Conservation (phyloP, 2,329 filamentous ascomycete species). For the Pyrenochaeta sp. region DNA sequence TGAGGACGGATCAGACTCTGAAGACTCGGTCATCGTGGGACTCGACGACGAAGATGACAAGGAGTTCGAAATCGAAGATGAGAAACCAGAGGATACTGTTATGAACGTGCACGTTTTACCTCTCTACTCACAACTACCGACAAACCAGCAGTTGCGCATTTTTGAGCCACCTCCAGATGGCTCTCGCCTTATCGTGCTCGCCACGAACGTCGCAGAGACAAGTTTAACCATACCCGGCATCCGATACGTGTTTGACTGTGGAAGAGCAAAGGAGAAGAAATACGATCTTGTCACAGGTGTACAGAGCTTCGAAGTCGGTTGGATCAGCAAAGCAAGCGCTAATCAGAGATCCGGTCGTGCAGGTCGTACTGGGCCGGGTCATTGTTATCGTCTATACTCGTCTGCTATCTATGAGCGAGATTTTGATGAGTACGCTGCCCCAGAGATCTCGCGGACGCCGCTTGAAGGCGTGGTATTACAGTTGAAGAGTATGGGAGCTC, state of each 20-base stretch:
- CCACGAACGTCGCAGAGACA: slow-evolving; percentile 97
- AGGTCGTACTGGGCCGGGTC: slow-evolving; percentile 92
- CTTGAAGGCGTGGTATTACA: slow-evolving; percentile 90
- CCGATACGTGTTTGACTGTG: slow-evolving; percentile 94
- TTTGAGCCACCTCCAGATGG: slow-evolving; percentile 87
- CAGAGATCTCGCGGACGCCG: slow-evolving; percentile 88
- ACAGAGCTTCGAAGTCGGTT: slow-evolving; percentile 92
- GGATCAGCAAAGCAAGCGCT: slow-evolving; percentile 97
- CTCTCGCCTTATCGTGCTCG: slow-evolving; percentile 84
- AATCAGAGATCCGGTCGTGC: slow-evolving; percentile 92
- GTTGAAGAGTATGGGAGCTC: slow-evolving; percentile 92
- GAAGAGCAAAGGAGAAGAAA: slow-evolving; percentile 88
- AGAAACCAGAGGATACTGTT: slow-evolving; percentile 70
- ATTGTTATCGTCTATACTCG: slow-evolving; percentile 94
- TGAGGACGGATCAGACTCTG: slow-evolving; percentile 59
- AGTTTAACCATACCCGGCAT: slow-evolving; percentile 96
- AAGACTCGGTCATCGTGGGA: slow-evolving; percentile 68
- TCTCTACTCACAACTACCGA: slow-evolving; percentile 90
- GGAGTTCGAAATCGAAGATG: slow-evolving; percentile 66
- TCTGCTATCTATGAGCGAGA: slow-evolving; percentile 93
- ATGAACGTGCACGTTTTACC: slow-evolving; percentile 85
- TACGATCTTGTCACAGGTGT: slow-evolving; percentile 90
- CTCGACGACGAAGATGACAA: slow-evolving; percentile 71
- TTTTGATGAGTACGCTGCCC: slow-evolving; percentile 84
- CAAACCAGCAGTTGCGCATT: slow-evolving; percentile 87